Conservation (phyloP, 129 eudicot species). For the Ambrosia artemisiifolia region DNA sequence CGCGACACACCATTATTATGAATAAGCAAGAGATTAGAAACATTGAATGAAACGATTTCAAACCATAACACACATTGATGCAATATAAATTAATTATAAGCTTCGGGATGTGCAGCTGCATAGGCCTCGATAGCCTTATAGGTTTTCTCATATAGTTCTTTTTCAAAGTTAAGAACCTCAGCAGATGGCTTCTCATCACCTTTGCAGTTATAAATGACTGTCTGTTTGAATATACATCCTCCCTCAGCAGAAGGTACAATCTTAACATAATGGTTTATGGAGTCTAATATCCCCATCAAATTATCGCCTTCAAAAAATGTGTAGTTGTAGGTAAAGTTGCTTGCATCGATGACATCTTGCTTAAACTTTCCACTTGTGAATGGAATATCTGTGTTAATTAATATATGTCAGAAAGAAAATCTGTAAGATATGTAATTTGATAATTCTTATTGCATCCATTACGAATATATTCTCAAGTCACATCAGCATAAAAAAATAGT, state of each 20-base stretch:
- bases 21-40: neutral
- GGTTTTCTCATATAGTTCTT: slow-evolving; percentile 23
- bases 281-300: slow-evolving; percentile 24
- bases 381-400: neutral
- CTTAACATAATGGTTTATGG: slow-evolving; percentile 15
- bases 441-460: no score
- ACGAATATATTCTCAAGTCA: no score
- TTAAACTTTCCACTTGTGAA: slow-evolving; percentile 15
- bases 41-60: neutral
- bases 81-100: neutral
- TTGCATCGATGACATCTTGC: slow-evolving; percentile 7
- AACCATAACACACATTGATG: neutral
- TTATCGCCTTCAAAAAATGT: slow-evolving; percentile 20
- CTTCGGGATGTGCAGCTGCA: neutral
- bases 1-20: neutral
- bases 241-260: slow-evolving; percentile 13
- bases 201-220: slow-evolving; percentile 18
- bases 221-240: slow-evolving; percentile 10
- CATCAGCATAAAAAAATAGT: neutral
- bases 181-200: slow-evolving; percentile 11
- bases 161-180: slow-evolving; percentile 11
- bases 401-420: neutral
- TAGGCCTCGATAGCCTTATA: slow-evolving; percentile 13
- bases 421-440: neutral
- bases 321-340: neutral